Evolutionary conservation across 805 yeast species (phyloP), one percentile per base, ranked within the genome.

Genomic region (Candida maesae): DNA sequence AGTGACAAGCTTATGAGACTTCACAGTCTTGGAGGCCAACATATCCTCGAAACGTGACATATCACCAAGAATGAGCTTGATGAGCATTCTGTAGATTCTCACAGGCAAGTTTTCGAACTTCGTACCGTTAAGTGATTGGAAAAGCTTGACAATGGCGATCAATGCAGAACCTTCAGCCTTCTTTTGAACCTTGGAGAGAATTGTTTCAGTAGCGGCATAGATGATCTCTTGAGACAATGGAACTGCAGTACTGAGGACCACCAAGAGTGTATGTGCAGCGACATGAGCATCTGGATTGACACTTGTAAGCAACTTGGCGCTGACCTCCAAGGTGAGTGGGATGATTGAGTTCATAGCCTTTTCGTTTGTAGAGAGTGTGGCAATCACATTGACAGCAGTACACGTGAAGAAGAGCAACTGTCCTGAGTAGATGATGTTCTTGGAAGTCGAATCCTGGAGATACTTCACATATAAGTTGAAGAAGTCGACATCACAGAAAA

Each of bases 321-420:
- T 66, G 2, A 73, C 65, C 55, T 80, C 83, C 49, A 85, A 66
- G 14, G 81, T 62, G 3, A 73, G 52, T 4, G 89, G 86, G 30
- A 81, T 69, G 18, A 71, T 56, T 16, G 67, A 70, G 34, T 74
- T 68, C 35, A 83, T 63, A 36, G 65, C 71, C 8, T 63, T 64
- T 23, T 59, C 67, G 38, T 67, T 63, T 14, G 55, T 63, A 1
- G 73, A 60, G 31, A 64, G 76, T 57, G 77, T 64, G 0, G 89
- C 77, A 34, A 90, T 81, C 42, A 87, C 67, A 21, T 82, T 70
- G 48, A 89, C 78, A 16, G 84, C 67, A 49, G 78, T 70, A 32
- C 95, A 78, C 13, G 90, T 76, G 65, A 83, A 85, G 59, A 93
- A 90, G 12, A 91, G 78, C 41, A 90, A 67, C 57, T 84, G 84